Evolutionary conservation across 176 grass and related monocot genomes (phyloP), one percentile per base, ranked within the genome.

Genomic region (Musa troglodytarum): DNA sequence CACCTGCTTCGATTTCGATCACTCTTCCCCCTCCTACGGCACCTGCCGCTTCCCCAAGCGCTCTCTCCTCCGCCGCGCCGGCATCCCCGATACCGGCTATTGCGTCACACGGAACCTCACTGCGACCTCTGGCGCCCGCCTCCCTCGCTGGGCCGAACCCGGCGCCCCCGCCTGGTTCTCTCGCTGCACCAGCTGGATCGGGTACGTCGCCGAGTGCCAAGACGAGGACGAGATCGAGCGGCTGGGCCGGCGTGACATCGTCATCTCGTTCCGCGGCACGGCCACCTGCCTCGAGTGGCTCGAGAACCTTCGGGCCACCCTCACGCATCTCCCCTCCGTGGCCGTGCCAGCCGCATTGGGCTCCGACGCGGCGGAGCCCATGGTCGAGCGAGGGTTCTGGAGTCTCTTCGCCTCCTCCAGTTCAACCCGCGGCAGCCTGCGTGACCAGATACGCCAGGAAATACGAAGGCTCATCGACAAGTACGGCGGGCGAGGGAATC

Each of bases 341-440:
- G 20, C 15, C 2, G 25, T 26, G 8, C 29, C 55, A 0, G 10
- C 63, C 9, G 52, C 51, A 43, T 6, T 43, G 34, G 34, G 34
- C 34, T 43, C 34, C 62, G 53, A 52, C 22, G 53, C 7, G 1
- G 55, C 56, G 1, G 68, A 54, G 52, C 19, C 86, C 9, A 82
- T 82, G 83, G 87, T 85, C 53, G 68, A 85, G 83, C 49, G 80
- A 6, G 87, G 87, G 1, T 89, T 85, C 62, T 85, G 80, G 87
- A 85, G 77, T 52, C 83, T 89, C 1, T 85, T 89, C 87, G 85
- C 83, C 26, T 22, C 80, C 13, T 16, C 82, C 1, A 55, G 78
- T 5, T 15, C 71, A 1, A 49, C 58, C 49, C 73, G 75, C 63
- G 1, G 20, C 5, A 84, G 86, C 81, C 74, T 88, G 20, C 82